A percentile compares a stretch with the other conserved stretches of the same genome.
Evolutionary conservation across 2,329 filamentous ascomycete species (phyloP).

Genomic region (Pseudocercospora vitis): DNA sequence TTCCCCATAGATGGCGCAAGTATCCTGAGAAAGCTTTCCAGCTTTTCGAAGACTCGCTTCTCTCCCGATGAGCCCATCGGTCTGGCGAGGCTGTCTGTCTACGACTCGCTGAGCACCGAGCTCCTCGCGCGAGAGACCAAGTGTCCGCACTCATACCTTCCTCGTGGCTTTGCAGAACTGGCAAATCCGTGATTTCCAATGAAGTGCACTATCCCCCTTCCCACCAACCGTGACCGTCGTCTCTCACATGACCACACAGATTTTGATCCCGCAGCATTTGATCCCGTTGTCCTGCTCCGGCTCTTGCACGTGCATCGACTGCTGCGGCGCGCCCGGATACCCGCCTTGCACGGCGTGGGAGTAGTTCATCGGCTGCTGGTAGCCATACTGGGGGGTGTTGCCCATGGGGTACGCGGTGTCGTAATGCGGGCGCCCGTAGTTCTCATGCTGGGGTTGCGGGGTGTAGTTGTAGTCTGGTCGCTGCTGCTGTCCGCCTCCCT

Average conservation of each 20-base stretch:
- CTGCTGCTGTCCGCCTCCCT: constrained; percentile 59
- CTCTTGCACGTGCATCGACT: constrained; percentile 41
- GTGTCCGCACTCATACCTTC: too few relatives aligned
- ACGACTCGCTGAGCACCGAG: too few relatives aligned
- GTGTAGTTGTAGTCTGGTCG: constrained; percentile 40
- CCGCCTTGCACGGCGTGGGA: constrained; percentile 36
- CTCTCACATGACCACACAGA: constrained; percentile 39
- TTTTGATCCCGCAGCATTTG: constrained; percentile 38
- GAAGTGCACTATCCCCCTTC: too few relatives aligned
- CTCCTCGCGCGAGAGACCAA: too few relatives aligned
- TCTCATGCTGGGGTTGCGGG: constrained; percentile 39
- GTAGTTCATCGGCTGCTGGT: constrained; percentile 46
- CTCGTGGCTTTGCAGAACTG: too few relatives aligned
- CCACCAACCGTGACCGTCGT: too few relatives aligned
- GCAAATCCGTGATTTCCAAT: too few relatives aligned
- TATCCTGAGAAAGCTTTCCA: too few relatives aligned
- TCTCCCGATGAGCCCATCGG: too few relatives aligned
- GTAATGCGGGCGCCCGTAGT: constrained; percentile 45
- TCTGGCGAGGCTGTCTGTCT: too few relatives aligned
- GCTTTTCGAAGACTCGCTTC: too few relatives aligned
- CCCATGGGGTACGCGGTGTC: constrained; percentile 42
- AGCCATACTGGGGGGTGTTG: constrained; percentile 39
- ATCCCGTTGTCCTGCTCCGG: constrained; percentile 31
- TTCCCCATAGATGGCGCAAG: too few relatives aligned
- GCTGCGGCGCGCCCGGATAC: constrained; percentile 45